Evolutionary conservation across 163 green algal species (phyloP), one percentile per base, ranked within the genome.

Genomic region (Coccomyxa subellipsoidea): DNA sequence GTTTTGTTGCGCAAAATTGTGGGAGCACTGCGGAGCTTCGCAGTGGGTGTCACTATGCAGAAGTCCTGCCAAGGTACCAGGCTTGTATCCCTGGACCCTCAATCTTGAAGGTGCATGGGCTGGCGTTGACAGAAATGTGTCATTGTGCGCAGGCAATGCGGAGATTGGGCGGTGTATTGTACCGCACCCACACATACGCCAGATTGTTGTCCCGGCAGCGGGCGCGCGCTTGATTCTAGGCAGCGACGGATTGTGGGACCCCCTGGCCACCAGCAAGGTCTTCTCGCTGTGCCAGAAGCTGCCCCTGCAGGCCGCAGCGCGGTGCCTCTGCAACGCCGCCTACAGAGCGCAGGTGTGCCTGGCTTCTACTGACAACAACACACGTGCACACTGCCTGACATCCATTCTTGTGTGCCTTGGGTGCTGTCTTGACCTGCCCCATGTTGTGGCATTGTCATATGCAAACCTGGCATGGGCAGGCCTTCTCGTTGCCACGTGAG

Each of bases 221-320:
- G 91, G 91, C 38, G 87, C 84, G 31, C 90, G 94, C 23, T 76
- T 97, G 27, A 89, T 97, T 80, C 88, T 97, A 31, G 94, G 92
- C 2, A 91, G 80, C 0, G 94, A 97, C 79, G 94, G 94, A 10
- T 89, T 97, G 79, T 97, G 93, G 93, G 92, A 97, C 66, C n/a
- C n/a, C 66, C 27, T 73, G 29, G 27, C 6, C 27, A 34, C 66
- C 6, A 73, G 66, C 66, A 73, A 34, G 66, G 66, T 73, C 2
- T 73, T 73, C 66, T 73, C 66, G 29, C 66, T 73, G 66, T 32
- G 27, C n/a, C 29, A 34, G 29, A 18, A 34, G 29, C 2, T 73
- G 66, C 29, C 66, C n/a, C 66, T 23, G 2, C 29, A 32, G n/a
- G 66, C 66, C 1, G 66, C 66, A 73, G 66, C 66, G 8, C 21